phyloP scores from a whole-genome alignment of 257 asterid species.

The Jaltomata sinuosa region DNA sequence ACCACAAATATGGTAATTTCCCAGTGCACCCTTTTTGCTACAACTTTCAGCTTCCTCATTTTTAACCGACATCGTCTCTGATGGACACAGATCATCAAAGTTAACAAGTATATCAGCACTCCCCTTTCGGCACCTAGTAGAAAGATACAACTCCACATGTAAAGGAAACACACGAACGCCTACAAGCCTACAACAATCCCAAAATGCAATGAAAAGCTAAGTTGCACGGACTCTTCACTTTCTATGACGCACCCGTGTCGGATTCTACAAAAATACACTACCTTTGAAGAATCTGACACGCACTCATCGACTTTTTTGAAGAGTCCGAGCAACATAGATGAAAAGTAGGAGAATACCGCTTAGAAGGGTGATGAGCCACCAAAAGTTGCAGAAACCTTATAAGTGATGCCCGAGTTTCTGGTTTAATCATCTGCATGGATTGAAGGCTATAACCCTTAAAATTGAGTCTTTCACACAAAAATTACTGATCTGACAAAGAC shows the following conservation, averaged over 20 bases:
- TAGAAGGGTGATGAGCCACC: constrained; percentile 92
- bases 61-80: constrained; percentile 16
- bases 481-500: neutral
- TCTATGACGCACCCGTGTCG: no score
- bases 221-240: no score
- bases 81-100: constrained; percentile 50
- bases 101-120: constrained; percentile 84
- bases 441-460: neutral
- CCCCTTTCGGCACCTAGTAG: constrained; percentile 82
- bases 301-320: no score
- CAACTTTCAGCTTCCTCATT: constrained; percentile 26
- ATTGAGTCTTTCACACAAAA: neutral
- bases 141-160: constrained; percentile 9
- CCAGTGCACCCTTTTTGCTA: constrained; percentile 25
- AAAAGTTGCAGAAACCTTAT: constrained; percentile 76
- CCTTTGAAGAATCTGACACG: no score
- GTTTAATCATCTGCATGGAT: constrained; percentile 59
- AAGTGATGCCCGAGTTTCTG: constrained; percentile 58
- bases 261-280: no score
- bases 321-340: no score
- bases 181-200: neutral
- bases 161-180: neutral
- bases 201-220: neutral
- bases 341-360: constrained; percentile 36
- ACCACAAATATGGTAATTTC: constrained; percentile 67